Base-by-base conservation (phyloP, 345 rosid species). In the Eutrema heterophyllum region DNA sequence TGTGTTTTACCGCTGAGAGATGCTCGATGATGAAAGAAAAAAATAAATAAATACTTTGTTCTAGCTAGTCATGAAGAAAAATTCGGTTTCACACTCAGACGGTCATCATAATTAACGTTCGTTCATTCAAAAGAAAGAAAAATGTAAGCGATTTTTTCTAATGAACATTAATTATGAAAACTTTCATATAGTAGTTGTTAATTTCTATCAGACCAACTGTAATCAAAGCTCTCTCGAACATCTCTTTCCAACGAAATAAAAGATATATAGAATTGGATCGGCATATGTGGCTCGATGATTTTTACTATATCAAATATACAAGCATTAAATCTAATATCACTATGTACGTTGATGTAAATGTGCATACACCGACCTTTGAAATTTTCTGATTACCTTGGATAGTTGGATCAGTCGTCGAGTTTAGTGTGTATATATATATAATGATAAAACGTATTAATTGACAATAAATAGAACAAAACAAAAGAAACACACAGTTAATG, bases 391-490 rank as follows among this genome's bases (percentile, higher is more conserved):
- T 32, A 44, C 33, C 26, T 50, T 61, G 12, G 41, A 33, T 55
- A 12, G 48, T 49, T 57, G 59, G 52, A 57, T 73, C 41, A 52
- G 5, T 46, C 15, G 5, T 46, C 15, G 46, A 70, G 48, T 46
- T 36, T 60, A 14, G 46, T 33, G 30, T 58, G 45, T 38, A 7
- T 32, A 53, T 43, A 7, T 8, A 27, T 15, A 40, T 15, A 44
- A 24, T 27, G 32, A 46, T 8, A 59, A 36, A 5, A 18, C 46
- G 50, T 61, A 66, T 63, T 69, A 45, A 61, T 51, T 60, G 71
- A 30, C 60, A 63, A 69, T 69, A 76, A 76, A 70, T 70, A 63
- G 66, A 55, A 64, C 50, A 69, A 70, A 54, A 76, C 58, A 62
- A 76, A 53, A 63, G 59, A 69, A 68, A 53, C 63, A 33, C 0